Evolutionary conservation across 129 eudicot genomes (phyloP), one percentile per base, ranked within the genome.

Genomic region (Artemisia tridentata): DNA sequence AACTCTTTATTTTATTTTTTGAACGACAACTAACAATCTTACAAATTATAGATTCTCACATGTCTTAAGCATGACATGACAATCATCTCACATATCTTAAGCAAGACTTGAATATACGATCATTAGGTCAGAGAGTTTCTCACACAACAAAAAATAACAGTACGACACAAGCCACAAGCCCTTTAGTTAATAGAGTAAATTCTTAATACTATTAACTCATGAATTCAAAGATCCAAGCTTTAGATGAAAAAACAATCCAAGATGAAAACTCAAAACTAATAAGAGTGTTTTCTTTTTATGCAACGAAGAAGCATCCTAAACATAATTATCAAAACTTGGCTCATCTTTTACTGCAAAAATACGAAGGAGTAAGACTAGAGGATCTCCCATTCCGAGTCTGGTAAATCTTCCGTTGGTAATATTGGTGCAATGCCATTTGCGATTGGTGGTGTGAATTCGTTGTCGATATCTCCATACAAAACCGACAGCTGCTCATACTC

Each of bases 301-400:
- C 27, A 59, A 75, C 4, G 9, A 75, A 67, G 43, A 58, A 51
- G 66, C 52, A 58, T 20, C 75, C 78, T 38, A 68, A 55, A 8
- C 46, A 68, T 11, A 59, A 25, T 52, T 65, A 72, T 19, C 29
- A 79, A 78, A 53, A 59, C 75, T 73, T 52, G 69, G 68, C 83
- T 73, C 79, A 80, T 48, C 45, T 73, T 67, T 53, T 68, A 47
- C 54, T 74, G 79, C 79, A 79, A 66, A 65, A 62, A 50, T 15
- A 54, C 17, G 60, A 64, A 62, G 64, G 46, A 41, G 11, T 27
- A 7, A 38, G 17, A 50, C 81, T 75, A 86, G 58, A 86, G 54
- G 43, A 86, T 74, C 86, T 88, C 92, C 91, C 92, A 88, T 29
- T 81, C 92, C 51, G 79, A 71, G 3, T 81, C 87, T 2, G 68